These are phyloP conservation scores for Begonia loranthoides DNA, from an alignment of 306 rosid species.

Conservation along the genomic window DNA sequence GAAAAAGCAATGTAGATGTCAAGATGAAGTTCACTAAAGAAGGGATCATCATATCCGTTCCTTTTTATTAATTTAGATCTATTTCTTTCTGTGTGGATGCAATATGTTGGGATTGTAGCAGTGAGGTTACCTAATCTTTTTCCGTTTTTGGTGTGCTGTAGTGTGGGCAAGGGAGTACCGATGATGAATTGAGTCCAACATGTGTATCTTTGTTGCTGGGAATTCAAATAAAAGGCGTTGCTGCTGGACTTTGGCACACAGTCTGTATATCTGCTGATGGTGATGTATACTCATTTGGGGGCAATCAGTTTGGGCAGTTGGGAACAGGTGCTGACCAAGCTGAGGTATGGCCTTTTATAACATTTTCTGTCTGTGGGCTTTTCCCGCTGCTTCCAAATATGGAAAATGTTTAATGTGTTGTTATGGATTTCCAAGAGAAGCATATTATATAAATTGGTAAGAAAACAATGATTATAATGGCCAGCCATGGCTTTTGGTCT, in stretches of 20 bases:
- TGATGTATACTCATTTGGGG: conserved; percentile 78
- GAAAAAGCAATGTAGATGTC: conserved; percentile 54
- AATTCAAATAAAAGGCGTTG: conserved; percentile 57
- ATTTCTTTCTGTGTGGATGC: conserved; percentile 12
- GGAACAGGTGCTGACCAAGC: conserved; percentile 89
- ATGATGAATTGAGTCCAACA: conserved; percentile 72
- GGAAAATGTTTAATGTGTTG: too few species aligned
- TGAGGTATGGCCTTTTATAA: conserved; percentile 40
- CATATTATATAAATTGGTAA: too few species aligned
- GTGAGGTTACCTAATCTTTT: conserved; percentile 12
- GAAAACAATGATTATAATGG: background rate
- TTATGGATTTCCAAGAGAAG: too few species aligned
- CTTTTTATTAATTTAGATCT: conserved; percentile 14
- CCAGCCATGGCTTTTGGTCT: background rate
- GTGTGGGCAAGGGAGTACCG: conserved; percentile 94
- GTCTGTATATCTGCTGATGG: conserved; percentile 81
- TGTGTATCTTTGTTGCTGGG: conserved; percentile 78
- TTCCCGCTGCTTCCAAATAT: conserved; percentile 2
- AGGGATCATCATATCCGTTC: conserved; percentile 39
- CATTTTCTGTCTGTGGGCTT: too few species aligned
- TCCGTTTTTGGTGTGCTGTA: conserved; percentile 24
- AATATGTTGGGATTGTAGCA: conserved; percentile 17
- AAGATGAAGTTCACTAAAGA: conserved; percentile 53
- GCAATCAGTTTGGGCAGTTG: conserved; percentile 93
- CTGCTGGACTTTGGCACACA: conserved; percentile 92